phyloP scores from a whole-genome alignment of 1,284 basidiomycete genomes.

The Acaromyces ingoldii region DNA sequence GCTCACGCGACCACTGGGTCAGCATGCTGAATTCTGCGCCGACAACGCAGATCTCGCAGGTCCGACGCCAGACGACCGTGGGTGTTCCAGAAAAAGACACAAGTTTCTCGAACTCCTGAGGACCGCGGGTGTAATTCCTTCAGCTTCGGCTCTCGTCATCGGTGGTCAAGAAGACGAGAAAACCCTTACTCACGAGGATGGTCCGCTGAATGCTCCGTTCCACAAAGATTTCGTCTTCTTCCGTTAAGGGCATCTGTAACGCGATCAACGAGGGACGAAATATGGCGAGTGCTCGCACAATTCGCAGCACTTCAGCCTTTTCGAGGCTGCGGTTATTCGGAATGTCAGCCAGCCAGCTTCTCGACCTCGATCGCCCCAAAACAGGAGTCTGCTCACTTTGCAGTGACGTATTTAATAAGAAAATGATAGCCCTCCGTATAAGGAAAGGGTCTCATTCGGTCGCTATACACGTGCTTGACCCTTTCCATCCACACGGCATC shows the following conservation, averaged over 20 bases:
- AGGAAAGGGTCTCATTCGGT: slow-evolving; percentile 39
- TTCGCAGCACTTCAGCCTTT: slow-evolving; percentile 87
- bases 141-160: too few relatives aligned
- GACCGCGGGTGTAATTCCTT: too few relatives aligned
- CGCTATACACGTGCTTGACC: slow-evolving; percentile 42
- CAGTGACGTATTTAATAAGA: slow-evolving; percentile 47
- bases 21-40: slow-evolving; percentile 94
- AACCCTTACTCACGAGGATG: slow-evolving; percentile 63
- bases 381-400: slow-evolving; percentile 17
- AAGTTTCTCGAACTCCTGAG: slow-evolving; percentile 10
- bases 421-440: slow-evolving; percentile 51
- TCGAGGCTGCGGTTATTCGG: slow-evolving; percentile 67
- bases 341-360: slow-evolving; percentile 17
- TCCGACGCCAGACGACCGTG: slow-evolving; percentile 96
- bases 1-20: slow-evolving; percentile 56
- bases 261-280: slow-evolving; percentile 93
- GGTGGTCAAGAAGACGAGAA: too few relatives aligned
- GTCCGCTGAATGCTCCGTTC: slow-evolving; percentile 92
- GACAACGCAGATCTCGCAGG: slow-evolving; percentile 93
- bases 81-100: slow-evolving; percentile 98
- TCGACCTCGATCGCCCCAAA: neutral
- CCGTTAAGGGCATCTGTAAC: slow-evolving; percentile 59
- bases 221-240: slow-evolving; percentile 62
- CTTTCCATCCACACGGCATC: slow-evolving; percentile 36
- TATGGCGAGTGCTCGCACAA: slow-evolving; percentile 88